Base-by-base conservation (phyloP, 2,329 filamentous ascomycete genomes). In the Pezicula carpinea region DNA sequence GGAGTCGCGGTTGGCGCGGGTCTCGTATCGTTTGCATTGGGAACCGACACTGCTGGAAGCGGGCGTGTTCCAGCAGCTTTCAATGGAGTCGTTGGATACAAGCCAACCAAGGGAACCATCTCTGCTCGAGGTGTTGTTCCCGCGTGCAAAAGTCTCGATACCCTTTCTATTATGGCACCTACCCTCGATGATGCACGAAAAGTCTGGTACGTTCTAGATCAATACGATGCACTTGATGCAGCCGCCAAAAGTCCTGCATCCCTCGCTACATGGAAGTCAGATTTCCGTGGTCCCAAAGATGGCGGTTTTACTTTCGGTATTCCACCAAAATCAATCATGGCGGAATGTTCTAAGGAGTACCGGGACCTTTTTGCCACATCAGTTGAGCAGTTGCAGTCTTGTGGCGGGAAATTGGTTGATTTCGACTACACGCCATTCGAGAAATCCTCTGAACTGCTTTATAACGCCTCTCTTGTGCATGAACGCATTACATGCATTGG, bases 91-190 rank as follows among this genome's bases (percentile, higher is more conserved):
- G 67, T 72, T 1, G 74, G 74, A 3, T 67, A 63, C 48, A 69
- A 69, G 53, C 74, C 74, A 1, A 77, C 73, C 1, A 70, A 72
- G 56, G 72, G 73, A 3, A 72, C 72, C 1, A 63, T 76, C 8
- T 73, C 70, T 4, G 69, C 71, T 40, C 62, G 61, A 10, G 74
- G 73, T 4, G 64, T 76, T 1, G 70, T 70, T 5, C 74, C 74
- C 26, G 76, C 76, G 13, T 80, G 76, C 51, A 64, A 71, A 39
- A 74, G 69, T 13, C 64, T 79, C 1, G 76, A 80, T 57, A 77
- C 73, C 36, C 67, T 78, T 32, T 72, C 75, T 0, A 66, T 78
- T 43, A 67, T 76, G 49, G 66, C 74, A 6, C 61, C 62, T 14
- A 73, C 63, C 10, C 63, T 76, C 13, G 59, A 64, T 5, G 75